Percentiles rank a stretch among this genome's conserved stretches.
phyloP scores from a whole-genome alignment of 768 basidiomycete genomes.

The Galerina sulciceps region DNA sequence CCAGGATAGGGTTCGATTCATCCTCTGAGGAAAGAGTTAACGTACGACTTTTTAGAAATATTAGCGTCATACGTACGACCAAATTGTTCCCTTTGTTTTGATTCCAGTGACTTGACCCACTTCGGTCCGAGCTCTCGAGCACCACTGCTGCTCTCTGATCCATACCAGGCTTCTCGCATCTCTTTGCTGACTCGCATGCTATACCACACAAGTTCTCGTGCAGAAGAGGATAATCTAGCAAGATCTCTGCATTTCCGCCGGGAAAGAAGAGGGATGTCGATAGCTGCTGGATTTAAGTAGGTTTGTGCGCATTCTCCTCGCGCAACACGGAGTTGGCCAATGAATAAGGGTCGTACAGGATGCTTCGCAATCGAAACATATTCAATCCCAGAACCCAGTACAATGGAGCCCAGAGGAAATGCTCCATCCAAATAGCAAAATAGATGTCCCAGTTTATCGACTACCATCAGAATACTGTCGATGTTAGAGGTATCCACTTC shows the following conservation, averaged over 20 bases:
- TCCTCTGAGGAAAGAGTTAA: constrained; percentile 46
- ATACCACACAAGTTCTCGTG: constrained; percentile 76
- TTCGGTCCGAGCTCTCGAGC: constrained; percentile 74
- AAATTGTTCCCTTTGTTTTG: constrained; percentile 66
- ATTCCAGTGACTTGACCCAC: constrained; percentile 71
- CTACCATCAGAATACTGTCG: constrained; percentile 66
- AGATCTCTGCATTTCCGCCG: constrained; percentile 65
- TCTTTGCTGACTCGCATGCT: constrained; percentile 71
- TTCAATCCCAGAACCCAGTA: constrained; percentile 34
- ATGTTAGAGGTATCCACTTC: constrained; percentile 56
- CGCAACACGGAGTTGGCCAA: constrained; percentile 45
- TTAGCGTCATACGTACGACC: constrained; percentile 50
- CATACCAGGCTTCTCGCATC: constrained; percentile 75
- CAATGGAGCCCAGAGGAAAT: constrained; percentile 67
- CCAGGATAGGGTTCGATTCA: constrained; percentile 66
- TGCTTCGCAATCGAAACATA: constrained; percentile 52
- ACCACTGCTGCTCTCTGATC: constrained; percentile 65
- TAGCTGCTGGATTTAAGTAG: constrained; percentile 44
- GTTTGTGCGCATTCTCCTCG: constrained; percentile 29
- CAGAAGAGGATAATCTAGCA: constrained; percentile 69
- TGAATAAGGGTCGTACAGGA: constrained; percentile 48
- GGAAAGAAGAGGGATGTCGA: constrained; percentile 63
- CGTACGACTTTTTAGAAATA: constrained; percentile 2
- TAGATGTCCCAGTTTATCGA: constrained; percentile 61
- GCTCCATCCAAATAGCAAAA: constrained; percentile 77